A percentile compares a stretch with the other conserved stretches of the same genome.
phyloP scores from a whole-genome alignment of 768 basidiomycete genomes.

The Lactarius evosmus region DNA sequence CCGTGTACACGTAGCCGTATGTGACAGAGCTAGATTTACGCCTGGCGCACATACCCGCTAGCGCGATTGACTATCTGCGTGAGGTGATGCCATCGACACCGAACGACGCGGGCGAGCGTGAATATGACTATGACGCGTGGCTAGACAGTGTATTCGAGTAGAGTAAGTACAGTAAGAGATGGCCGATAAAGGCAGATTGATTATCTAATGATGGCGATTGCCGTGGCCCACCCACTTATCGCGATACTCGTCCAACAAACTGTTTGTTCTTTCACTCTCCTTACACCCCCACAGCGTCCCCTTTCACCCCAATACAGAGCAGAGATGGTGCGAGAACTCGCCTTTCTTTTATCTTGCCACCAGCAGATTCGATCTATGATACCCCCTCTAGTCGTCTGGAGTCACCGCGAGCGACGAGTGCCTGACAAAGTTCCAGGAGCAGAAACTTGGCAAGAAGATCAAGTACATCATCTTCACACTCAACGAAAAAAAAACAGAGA shows the following conservation, averaged over 20 bases:
- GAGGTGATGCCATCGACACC: constrained; percentile 68
- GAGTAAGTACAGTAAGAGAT: background rate
- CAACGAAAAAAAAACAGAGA: constrained; percentile 58
- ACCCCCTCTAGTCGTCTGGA: constrained; percentile 54
- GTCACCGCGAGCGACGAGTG: constrained; percentile 59
- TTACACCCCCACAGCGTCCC: background rate
- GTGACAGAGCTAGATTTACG: constrained; percentile 92
- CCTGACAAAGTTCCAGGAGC: constrained; percentile 54
- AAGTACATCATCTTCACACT: constrained; percentile 85
- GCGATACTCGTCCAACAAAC: constrained; percentile 2
- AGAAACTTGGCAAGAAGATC: constrained; percentile 72
- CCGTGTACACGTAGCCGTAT: constrained; percentile 56
- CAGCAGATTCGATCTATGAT: constrained; percentile 2
- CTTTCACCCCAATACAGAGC: constrained; percentile 7
- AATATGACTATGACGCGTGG: constrained; percentile 83
- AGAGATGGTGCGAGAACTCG: constrained; percentile 23
- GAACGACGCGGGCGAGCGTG: constrained; percentile 56
- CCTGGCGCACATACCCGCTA: constrained; percentile 71
- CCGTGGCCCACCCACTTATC: constrained; percentile 19
- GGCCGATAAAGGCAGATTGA: constrained; percentile 7
- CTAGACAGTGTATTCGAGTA: constrained; percentile 73
- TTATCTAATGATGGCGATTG: constrained; percentile 24
- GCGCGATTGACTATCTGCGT: constrained; percentile 76
- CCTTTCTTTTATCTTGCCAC: background rate
- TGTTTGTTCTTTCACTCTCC: background rate